Conservation (phyloP, 352 stramenopile genomes). For the Phytophthora boehmeriae region DNA sequence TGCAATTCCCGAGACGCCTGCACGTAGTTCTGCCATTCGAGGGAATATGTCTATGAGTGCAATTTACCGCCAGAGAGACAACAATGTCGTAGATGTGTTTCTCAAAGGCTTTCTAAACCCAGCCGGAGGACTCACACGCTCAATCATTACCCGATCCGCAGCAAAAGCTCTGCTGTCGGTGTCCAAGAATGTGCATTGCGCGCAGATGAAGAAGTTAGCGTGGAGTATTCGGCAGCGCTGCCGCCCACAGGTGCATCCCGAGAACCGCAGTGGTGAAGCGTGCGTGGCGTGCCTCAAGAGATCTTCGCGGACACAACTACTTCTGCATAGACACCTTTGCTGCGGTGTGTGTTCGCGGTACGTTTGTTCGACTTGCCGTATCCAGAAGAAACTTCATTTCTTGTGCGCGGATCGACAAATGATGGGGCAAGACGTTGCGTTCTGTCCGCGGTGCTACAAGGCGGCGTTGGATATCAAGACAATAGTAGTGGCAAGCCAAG, state of each 20-base stretch:
- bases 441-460: constrained; percentile 26
- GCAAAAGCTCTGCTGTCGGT: constrained; percentile 31
- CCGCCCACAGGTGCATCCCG: constrained; percentile 8
- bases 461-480: constrained; percentile 21
- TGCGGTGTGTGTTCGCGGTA: constrained; percentile 27
- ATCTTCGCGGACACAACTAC: constrained; percentile 16
- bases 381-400: constrained; percentile 33
- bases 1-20: constrained; percentile 38
- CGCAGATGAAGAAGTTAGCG: constrained; percentile 42
- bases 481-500: constrained; percentile 16
- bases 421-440: constrained; percentile 26
- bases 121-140: constrained; percentile 30
- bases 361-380: constrained; percentile 27
- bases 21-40: constrained; percentile 27
- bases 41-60: constrained; percentile 55
- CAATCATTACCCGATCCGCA: constrained; percentile 32
- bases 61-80: constrained; percentile 39
- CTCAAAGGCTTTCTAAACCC: constrained; percentile 37
- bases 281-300: constrained; percentile 31
- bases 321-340: constrained; percentile 23
- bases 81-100: constrained; percentile 49
- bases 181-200: constrained; percentile 35
- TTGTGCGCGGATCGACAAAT: constrained; percentile 30
- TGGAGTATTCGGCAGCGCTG: constrained; percentile 32
- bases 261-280: constrained; percentile 7